Evolutionary conservation across 805 yeast genomes (phyloP), one percentile per base, ranked within the genome.

Genomic region (Candida gorgasii): DNA sequence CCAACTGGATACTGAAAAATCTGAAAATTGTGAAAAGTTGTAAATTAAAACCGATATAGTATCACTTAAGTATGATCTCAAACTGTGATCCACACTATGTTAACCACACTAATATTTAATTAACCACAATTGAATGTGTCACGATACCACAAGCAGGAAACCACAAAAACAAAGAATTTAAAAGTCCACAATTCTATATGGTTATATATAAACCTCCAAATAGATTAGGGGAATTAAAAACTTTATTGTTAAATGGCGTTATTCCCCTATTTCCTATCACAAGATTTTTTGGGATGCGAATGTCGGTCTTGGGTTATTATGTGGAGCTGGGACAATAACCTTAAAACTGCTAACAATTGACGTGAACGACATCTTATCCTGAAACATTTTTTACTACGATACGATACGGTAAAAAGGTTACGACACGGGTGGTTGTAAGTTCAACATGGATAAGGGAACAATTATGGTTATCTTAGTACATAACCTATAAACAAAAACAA

Each of bases 241-340:
- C 31, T 29, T 29, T 29, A 29, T 29, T 29, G 33, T 27, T 4
- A 31, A 31, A 31, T 31, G 35, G 35, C 15, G 35, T 31, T 31
- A 31, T 27, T 13, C 35, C 35, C 35, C 35, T 18, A 18, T 18
- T 18, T 15, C 35, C 15, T 17, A 19, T 31, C 35, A 31, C 35
- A 31, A 18, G 35, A 31, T 18, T 11, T 24, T 24, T 11, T 13
- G n/a, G 14, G 17, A 17, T 18, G 35, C 35, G 35, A 31, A 31
- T 31, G 35, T 31, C 35, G 35, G 13, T 3, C n/a, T n/a, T n/a
- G n/a, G n/a, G n/a, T n/a, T n/a, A n/a, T n/a, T n/a, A n/a, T n/a
- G n/a, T n/a, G n/a, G n/a, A n/a, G n/a, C n/a, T n/a, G n/a, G n/a
- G n/a, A n/a, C n/a, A n/a, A n/a, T n/a, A n/a, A n/a, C n/a, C n/a